Base-by-base conservation (phyloP, 805 yeast species). In the Ogataea pini region DNA sequence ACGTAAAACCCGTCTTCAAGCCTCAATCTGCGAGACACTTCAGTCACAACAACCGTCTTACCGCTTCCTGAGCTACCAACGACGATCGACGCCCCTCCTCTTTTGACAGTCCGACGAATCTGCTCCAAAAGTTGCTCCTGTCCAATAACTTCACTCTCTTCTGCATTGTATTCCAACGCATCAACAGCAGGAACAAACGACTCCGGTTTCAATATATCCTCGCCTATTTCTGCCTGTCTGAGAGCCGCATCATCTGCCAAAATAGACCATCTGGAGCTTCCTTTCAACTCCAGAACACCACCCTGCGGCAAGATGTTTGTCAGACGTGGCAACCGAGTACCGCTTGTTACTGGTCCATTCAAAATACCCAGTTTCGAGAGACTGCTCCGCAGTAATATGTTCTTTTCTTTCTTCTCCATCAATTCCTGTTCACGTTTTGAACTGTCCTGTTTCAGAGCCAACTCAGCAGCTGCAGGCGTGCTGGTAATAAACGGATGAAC, bases 61-160 rank as follows among this genome's bases (percentile, higher is more conserved):
- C 98, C 98, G 51, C 89, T 78, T 0, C 97, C 97, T 1, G 87
- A 71, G 18, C 82, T 68, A 0, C 97, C 98, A 55, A 81, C 76
- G 0, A 91, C 59, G 46, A 89, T 67, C 0, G 82, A 70, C 1
- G 92, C 88, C 7, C 75, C 62, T 14, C 57, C 56, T 34, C 75
- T 64, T 6, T 71, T 59, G 3, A 83, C 57, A 0, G 75, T 61
- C 7, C 71, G 72, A 6, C 67, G 55, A 9, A 82, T 57, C 3
- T 69, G 67, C 0, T 62, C 65, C 9, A 83, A 55, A 5, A 72
- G 58, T 3, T 65, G 57, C 24, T 81, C 83, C 38, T 83, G 72
- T 0, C 94, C 96, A 34, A 86, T 78, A 3, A 82, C 76, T 3
- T 44, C 40, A n/a, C 32, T 16, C 10, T 24, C 34, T 3, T 14